Evolutionary conservation across 139 green algal genomes (phyloP), one percentile per base, ranked within the genome.

Genomic region (Penium margaritaceum): DNA sequence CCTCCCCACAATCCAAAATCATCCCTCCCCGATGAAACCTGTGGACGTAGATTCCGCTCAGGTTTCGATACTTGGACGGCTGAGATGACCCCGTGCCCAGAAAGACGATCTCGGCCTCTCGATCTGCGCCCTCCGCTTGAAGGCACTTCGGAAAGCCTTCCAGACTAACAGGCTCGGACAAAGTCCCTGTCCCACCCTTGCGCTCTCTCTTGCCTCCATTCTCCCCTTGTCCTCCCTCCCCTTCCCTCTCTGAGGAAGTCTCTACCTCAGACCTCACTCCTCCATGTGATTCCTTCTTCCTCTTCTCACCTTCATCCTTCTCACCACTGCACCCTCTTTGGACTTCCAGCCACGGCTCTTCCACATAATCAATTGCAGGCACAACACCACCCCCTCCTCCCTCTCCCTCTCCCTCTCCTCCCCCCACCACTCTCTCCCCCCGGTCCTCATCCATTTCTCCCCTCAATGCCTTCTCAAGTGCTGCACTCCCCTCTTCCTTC

Each of bases 61-160:
- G 91, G 75, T 98, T 98, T 79, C 94, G 91, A 76, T 96, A 96
- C 79, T 96, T 96, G 72, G 85, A 91, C 12, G 94, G 94, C 46
- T 91, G 80, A 2, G 90, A 88, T 3, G 84, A 86, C 2, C 88
- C 81, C 46, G 81, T 85, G 29, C 81, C 81, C 24, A 85, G 75
- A 69, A 85, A 83, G 19, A 83, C 57, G 4, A 85, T 17, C 64
- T 85, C 81, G 47, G 76, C 72, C 67, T 72, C n/a, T n/a, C n/a
- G n/a, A n/a, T 71, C 29, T 12, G 14, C 14, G 17, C 63, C 33
- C n/a, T 63, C 24, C 38, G 14, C 63, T 62, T 62, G 63, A 19
- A 71, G 33, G 39, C 63, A 71, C 29, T 62, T 19, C 21, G 63
- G 63, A 14, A 71, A 9, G 14, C 14, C 57, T 15, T 66, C 14